Evolutionary conservation across 371 early-diverging fungal genomes (phyloP).

Genomic region (Dinochytrium kinnereticum): DNA sequence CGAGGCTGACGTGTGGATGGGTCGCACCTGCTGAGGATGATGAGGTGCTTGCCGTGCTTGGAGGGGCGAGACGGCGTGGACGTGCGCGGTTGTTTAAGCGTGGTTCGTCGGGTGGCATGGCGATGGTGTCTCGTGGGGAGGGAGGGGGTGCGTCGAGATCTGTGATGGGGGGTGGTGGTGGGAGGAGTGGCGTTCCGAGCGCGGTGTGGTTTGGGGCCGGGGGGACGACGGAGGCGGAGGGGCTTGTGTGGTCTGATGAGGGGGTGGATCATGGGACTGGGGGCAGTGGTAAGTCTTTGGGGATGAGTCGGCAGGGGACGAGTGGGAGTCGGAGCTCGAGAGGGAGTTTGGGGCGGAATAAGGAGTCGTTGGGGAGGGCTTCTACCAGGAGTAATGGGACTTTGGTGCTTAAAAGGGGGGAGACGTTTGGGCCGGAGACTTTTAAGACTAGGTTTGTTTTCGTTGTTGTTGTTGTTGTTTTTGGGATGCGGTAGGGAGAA

Average conservation of each 20-base stretch:
- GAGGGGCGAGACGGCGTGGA: no score
- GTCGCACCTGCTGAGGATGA: not conserved
- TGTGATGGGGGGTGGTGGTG: not conserved
- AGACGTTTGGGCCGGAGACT: conserved; percentile 17
- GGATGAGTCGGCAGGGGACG: not conserved
- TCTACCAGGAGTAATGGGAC: conserved; percentile 11
- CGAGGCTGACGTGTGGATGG: not conserved
- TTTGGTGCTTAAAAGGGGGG: conserved; percentile 12
- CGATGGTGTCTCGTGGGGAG: not conserved
- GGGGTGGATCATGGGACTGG: not conserved
- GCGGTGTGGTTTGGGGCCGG: not conserved
- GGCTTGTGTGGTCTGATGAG: not conserved
- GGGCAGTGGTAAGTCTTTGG: not conserved
- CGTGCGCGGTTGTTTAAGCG: not conserved
- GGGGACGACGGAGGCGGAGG: not conserved
- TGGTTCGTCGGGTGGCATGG: not conserved
- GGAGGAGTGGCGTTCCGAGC: not conserved
- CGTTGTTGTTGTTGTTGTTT: not conserved
- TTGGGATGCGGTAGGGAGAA: not conserved
- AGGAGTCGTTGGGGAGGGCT: conserved; percentile 7
- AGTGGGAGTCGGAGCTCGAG: not conserved
- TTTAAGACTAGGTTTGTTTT: conserved; percentile 9
- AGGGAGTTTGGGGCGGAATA: not conserved
- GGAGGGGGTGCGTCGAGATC: not conserved
- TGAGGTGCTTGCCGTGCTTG: not conserved